phyloP scores from a whole-genome alignment of 495 filamentous ascomycete species.

The Xylaria acuta region DNA sequence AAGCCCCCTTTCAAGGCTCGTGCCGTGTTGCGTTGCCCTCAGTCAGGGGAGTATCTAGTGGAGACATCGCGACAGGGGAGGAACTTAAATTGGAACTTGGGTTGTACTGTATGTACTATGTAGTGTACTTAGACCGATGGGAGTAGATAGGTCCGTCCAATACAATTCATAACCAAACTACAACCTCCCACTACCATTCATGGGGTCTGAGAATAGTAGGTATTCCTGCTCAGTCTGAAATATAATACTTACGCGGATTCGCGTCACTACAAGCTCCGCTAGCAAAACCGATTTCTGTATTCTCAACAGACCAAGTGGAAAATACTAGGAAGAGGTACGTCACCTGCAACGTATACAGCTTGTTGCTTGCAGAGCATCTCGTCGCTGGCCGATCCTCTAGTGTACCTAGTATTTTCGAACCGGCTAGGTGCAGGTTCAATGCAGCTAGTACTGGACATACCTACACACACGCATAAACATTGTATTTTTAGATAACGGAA shows the following conservation, averaged over 20 bases:
- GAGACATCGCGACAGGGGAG: background rate
- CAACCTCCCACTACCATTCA: background rate
- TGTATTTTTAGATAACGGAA: constrained; percentile 4
- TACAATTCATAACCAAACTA: too few species aligned
- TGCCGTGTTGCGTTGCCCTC: constrained; percentile 17
- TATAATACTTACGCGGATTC: background rate
- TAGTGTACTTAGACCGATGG: too few species aligned
- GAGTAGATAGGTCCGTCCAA: too few species aligned
- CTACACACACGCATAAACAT: background rate
- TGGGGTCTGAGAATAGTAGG: background rate
- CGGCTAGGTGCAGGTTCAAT: background rate
- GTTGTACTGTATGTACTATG: too few species aligned
- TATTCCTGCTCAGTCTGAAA: too few species aligned
- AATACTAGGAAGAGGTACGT: background rate
- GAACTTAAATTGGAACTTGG: background rate
- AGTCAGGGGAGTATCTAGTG: constrained; percentile 3
- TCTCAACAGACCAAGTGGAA: too few species aligned
- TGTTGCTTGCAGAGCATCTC: background rate
- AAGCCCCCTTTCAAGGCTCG: constrained; percentile 23
- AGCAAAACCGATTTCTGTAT: background rate
- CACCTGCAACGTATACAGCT: background rate
- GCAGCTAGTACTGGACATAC: background rate
- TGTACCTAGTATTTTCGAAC: background rate
- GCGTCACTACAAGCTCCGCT: background rate
- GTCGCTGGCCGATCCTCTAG: background rate